A percentile compares a stretch with the other conserved stretches of the same genome.
Conservation (phyloP, 2,329 filamentous ascomycete genomes). For the Claviceps lovelessii region DNA sequence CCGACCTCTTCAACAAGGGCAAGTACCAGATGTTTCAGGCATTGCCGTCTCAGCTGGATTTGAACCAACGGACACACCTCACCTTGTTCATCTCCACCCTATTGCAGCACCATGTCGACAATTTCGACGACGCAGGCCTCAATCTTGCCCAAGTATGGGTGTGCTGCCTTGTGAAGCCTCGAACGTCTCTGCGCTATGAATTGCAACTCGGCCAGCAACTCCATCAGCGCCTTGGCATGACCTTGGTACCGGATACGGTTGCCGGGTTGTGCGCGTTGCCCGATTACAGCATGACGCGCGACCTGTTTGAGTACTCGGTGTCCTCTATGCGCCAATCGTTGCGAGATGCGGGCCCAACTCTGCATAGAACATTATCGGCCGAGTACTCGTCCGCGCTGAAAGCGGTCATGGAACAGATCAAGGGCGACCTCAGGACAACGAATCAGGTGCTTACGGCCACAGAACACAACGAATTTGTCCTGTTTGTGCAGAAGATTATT, state of each 20-base stretch:
- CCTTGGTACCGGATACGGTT: slow-evolving; percentile 28
- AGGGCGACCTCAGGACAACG: slow-evolving; percentile 30
- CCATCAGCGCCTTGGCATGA: slow-evolving; percentile 22
- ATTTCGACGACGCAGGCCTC: slow-evolving; percentile 31
- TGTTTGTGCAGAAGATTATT: slow-evolving; percentile 38
- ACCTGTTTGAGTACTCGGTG: slow-evolving; percentile 35
- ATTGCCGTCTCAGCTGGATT: slow-evolving; percentile 23
- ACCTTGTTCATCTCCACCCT: slow-evolving; percentile 38
- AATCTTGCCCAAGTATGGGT: slow-evolving; percentile 39
- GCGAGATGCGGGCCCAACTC: slow-evolving; percentile 22
- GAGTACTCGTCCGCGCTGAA: slow-evolving; percentile 31
- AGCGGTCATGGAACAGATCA: slow-evolving; percentile 39
- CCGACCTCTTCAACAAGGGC: slow-evolving; percentile 30
- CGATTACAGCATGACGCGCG: slow-evolving; percentile 34
- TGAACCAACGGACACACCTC: slow-evolving; percentile 30
- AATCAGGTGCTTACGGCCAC: slow-evolving; percentile 12
- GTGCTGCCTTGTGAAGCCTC: slow-evolving; percentile 36
- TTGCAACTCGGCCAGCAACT: slow-evolving; percentile 34
- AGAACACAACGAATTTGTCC: slow-evolving; percentile 33
- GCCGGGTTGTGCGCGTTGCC: slow-evolving; percentile 23
- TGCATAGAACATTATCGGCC: slow-evolving; percentile 22
- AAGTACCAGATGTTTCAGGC: slow-evolving; percentile 37
- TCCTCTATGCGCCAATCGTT: slow-evolving; percentile 36
- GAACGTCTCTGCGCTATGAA: slow-evolving; percentile 31
- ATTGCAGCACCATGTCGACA: slow-evolving; percentile 30